A percentile compares a stretch with the other conserved stretches of the same genome.
Conservation (phyloP, 2,329 filamentous ascomycete genomes). For the Hymenotorrendiella dingleyae region DNA sequence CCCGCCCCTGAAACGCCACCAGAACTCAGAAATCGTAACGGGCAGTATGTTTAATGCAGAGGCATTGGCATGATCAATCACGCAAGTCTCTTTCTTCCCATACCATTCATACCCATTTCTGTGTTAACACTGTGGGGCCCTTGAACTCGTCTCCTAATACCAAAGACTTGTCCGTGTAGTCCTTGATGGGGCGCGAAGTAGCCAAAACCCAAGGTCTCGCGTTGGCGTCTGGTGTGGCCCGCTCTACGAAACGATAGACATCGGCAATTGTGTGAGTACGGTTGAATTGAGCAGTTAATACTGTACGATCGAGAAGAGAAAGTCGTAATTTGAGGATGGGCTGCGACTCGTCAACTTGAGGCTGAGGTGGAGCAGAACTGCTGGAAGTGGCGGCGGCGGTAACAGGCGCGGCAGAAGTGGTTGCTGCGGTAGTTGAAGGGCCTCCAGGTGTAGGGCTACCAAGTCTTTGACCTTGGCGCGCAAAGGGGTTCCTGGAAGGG, state of each 20-base stretch:
- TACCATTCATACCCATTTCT: conserved; percentile 40
- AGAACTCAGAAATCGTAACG: too few species aligned
- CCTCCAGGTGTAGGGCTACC: conserved; percentile 70
- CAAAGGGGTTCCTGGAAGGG: conserved; percentile 70
- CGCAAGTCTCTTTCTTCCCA: too few species aligned
- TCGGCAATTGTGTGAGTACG: conserved; percentile 71
- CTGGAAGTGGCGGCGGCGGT: conserved; percentile 28
- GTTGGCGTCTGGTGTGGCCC: conserved; percentile 52
- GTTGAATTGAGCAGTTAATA: conserved; percentile 77
- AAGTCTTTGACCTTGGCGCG: conserved; percentile 64
- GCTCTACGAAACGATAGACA: conserved; percentile 67
- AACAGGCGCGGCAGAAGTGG: conserved; percentile 34
- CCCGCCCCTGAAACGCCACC: too few species aligned
- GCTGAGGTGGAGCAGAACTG: conserved; percentile 32
- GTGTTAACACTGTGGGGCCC: conserved; percentile 58
- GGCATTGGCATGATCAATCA: too few species aligned
- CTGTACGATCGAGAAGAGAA: conserved; percentile 70
- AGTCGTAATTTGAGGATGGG: conserved; percentile 69
- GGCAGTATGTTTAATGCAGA: too few species aligned
- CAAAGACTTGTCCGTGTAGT: conserved; percentile 61
- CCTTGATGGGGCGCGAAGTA: conserved; percentile 79
- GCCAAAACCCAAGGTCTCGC: conserved; percentile 66
- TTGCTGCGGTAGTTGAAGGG: conserved; percentile 33
- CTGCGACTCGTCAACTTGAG: conserved; percentile 55
- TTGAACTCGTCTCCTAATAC: conserved; percentile 57